Evolutionary conservation across 2,329 filamentous ascomycete species (phyloP).

Genomic region (Trichoderma sp.): DNA sequence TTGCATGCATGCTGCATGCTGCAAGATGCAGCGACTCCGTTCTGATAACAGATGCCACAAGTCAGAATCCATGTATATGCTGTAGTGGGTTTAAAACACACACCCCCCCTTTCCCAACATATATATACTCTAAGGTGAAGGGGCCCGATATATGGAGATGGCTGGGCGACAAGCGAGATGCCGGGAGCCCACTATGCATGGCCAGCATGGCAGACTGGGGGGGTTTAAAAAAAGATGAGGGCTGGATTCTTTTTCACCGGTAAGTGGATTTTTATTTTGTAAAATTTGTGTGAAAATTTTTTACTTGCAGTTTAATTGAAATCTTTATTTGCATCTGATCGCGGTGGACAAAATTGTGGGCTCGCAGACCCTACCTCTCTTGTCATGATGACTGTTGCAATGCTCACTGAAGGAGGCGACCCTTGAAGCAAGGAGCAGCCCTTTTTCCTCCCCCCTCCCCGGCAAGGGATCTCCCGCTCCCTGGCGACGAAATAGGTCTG

Average conservation of each 20-base stretch:
- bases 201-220: slow-evolving; percentile 26
- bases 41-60: slow-evolving; percentile 20
- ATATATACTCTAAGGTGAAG: not conserved
- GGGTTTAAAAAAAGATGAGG: not conserved
- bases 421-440: not conserved
- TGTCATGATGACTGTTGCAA: not conserved
- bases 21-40: slow-evolving; percentile 19
- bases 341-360: not conserved
- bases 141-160: not conserved
- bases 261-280: not conserved
- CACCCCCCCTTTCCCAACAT: not conserved
- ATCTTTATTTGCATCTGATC: not conserved
- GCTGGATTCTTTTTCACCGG: not conserved
- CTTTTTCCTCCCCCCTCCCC: not conserved
- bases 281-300: not conserved
- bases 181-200: slow-evolving; percentile 19
- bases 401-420: not conserved
- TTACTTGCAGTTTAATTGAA: not conserved
- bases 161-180: slow-evolving; percentile 24
- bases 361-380: not conserved
- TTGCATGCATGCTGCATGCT: slow-evolving; percentile 10
- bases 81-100: not conserved
- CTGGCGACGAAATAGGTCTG: not conserved
- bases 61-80: slow-evolving; percentile 20
- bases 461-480: not conserved